phyloP scores from a whole-genome alignment of 2,329 filamentous ascomycete species.

The Anisogramma anomala region DNA sequence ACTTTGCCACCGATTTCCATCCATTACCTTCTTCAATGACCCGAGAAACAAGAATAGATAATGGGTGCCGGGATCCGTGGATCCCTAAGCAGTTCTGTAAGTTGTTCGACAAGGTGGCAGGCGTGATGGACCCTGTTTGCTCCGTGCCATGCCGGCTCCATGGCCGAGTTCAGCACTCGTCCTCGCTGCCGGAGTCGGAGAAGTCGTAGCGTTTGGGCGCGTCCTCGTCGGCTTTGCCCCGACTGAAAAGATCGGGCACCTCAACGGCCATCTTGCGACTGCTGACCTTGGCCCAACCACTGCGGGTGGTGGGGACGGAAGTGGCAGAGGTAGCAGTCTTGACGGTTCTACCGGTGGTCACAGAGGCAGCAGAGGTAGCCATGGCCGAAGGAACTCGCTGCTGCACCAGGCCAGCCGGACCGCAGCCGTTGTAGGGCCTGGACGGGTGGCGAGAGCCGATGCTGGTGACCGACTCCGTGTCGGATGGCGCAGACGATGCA shows the following conservation, averaged over 20 bases:
- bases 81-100: too few relatives aligned
- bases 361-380: constrained; percentile 3
- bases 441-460: not conserved
- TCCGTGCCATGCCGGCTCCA: not conserved
- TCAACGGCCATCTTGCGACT: constrained; percentile 1
- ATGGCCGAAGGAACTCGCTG: constrained; percentile 1
- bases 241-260: not conserved
- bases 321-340: not conserved
- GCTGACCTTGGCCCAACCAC: constrained; percentile 17
- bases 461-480: not conserved
- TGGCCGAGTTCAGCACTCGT: not conserved
- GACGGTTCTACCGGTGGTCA: too few relatives aligned
- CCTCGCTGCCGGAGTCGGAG: not conserved
- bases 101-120: not conserved
- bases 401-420: constrained; percentile 16
- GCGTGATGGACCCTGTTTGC: not conserved
- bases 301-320: not conserved
- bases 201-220: not conserved
- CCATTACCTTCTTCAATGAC: too few relatives aligned
- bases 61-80: too few relatives aligned
- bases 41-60: too few relatives aligned
- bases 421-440: constrained; percentile 16
- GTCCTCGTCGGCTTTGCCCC: not conserved
- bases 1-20: not conserved
- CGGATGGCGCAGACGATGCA: constrained; percentile 5